A percentile compares a stretch with the other conserved stretches of the same genome.
phyloP scores from a whole-genome alignment of 805 yeast genomes.

The Pichia ethanolica region DNA sequence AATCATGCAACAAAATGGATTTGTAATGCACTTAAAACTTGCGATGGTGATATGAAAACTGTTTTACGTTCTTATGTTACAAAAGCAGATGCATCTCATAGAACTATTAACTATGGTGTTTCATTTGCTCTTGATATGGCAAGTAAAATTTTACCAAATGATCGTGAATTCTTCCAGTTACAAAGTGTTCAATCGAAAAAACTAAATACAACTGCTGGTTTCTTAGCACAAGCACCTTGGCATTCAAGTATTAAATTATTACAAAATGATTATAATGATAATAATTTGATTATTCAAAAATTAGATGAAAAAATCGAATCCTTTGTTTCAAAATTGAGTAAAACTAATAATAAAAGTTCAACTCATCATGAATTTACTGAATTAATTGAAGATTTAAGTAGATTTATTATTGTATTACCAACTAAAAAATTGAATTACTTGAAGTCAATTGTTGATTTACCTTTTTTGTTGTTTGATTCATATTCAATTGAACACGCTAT shows the following conservation, averaged over 20 bases:
- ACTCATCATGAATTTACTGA: slow-evolving; percentile 30
- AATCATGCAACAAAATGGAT: slow-evolving; percentile 64
- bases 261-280: slow-evolving; percentile 28
- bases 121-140: slow-evolving; percentile 90
- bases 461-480: slow-evolving; percentile 60
- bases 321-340: slow-evolving; percentile 4
- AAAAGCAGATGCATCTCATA: slow-evolving; percentile 18
- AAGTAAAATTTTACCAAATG: slow-evolving; percentile 58
- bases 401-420: slow-evolving; percentile 32
- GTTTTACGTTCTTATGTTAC: slow-evolving; percentile 73
- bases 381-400: slow-evolving; percentile 35
- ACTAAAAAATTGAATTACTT: slow-evolving; percentile 40
- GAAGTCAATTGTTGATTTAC: slow-evolving; percentile 53
- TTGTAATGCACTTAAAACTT: slow-evolving; percentile 42
- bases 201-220: slow-evolving; percentile 58
- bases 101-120: slow-evolving; percentile 62
- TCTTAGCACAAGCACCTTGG: slow-evolving; percentile 74
- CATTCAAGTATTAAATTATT: slow-evolving; percentile 24
- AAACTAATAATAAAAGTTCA: background rate
- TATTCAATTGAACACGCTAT: slow-evolving; percentile 56
- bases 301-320: slow-evolving; percentile 9
- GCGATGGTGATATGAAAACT: slow-evolving; percentile 70
- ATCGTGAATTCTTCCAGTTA: slow-evolving; percentile 52
- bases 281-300: slow-evolving; percentile 21
- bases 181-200: slow-evolving; percentile 25